Conservation (phyloP, 768 basidiomycete genomes). For the Roridomyces roridus region DNA sequence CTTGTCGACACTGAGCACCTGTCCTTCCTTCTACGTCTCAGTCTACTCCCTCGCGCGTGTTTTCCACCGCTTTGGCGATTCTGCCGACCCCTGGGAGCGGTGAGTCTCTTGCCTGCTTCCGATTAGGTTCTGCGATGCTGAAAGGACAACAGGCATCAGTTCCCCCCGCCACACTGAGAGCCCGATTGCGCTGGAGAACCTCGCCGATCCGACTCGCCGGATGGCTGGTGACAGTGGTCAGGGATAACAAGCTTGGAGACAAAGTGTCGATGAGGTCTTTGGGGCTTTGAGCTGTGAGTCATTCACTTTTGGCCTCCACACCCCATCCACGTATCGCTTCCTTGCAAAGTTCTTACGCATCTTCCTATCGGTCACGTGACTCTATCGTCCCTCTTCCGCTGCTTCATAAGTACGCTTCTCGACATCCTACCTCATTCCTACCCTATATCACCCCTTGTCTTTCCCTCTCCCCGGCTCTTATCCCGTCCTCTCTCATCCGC, state of each 20-base stretch:
- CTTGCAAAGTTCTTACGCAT: no score
- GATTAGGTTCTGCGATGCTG: background rate
- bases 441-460: no score
- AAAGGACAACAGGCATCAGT: background rate
- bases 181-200: slow-evolving; percentile 48
- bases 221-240: slow-evolving; percentile 43
- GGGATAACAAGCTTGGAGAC: slow-evolving; percentile 39
- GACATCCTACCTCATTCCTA: no score
- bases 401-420: no score
- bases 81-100: slow-evolving; percentile 1
- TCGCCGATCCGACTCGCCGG: slow-evolving; percentile 66
- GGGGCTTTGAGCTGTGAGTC: slow-evolving; percentile 71
- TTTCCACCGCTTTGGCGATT: slow-evolving; percentile 39
- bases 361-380: no score
- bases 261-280: slow-evolving; percentile 59
- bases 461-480: no score
- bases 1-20: slow-evolving; percentile 42
- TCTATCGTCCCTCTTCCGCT: no score
- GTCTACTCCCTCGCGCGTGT: slow-evolving; percentile 39
- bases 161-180: slow-evolving; percentile 18
- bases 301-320: no score
- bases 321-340: no score
- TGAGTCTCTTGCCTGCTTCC: no score
- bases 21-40: slow-evolving; percentile 42
- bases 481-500: no score